Base-by-base conservation (phyloP, 225 moss, liverwort and hornwort species). In the Neckera pumila region DNA sequence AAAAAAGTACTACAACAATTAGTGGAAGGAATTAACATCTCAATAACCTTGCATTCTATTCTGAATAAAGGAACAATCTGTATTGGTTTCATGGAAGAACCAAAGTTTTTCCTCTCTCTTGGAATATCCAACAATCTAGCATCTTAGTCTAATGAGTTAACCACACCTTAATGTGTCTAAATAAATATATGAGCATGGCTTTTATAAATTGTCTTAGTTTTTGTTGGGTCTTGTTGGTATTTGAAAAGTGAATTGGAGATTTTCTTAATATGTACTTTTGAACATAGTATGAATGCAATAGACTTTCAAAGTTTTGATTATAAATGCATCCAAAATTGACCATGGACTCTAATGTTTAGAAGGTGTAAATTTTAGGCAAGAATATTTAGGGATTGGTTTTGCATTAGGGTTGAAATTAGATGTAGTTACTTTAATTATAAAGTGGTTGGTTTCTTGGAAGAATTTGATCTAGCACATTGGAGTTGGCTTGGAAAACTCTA, bases 31-130 rank as follows among this genome's bases (percentile, higher is more conserved):
- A 76, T 22, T 51, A 20, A 13, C 33, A 76, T 33, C 21, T 76
- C 1, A 49, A 4, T 12, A 71, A 26, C 26, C 15, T 71, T 40
- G 14, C 8, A 70, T 25, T 70, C 8, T 25, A 25, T 42, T 71
- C 0, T 42, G 15, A 42, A 33, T 51, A n/a, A 5, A 20, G 0
- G 34, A 76, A 51, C 21, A 51, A 76, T 33, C 51, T 7, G 47
- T 20, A 0, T 0, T 28, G 3, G 3, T 45, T 72, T 45, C 2
- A 45, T 0, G 3, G 1, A 45, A 10, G 10, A 42, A 10, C 2
- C 0, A 1, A 1, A 43, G 17, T 17, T 42, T 6, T 15, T 45
- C 16, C 17, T 30, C 17, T 26, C 6, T 19, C 18, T 19, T 75
- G 3, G 20, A 49, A 4, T 75, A 49, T 49, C 10, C 31, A 75